Percentiles rank a stretch among this genome's conserved stretches.
Evolutionary conservation across 805 yeast genomes (phyloP).

Genomic region (Dipodascus albidus): DNA sequence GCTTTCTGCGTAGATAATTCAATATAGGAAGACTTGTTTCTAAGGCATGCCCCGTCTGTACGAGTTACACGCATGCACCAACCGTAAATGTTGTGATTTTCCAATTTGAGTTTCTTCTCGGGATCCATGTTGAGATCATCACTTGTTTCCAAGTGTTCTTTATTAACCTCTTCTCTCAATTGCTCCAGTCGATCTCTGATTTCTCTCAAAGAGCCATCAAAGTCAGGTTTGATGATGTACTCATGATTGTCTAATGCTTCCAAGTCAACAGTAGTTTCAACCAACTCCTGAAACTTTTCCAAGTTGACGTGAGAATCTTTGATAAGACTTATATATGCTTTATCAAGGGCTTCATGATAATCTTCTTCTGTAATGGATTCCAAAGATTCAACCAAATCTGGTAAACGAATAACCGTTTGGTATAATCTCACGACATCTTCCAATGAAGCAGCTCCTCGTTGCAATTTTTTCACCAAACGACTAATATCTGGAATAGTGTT

Average conservation of each 20-base stretch:
- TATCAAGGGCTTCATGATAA: conserved; percentile 25
- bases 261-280: conserved; percentile 86
- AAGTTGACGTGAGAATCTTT: conserved; percentile 39
- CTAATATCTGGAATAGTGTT: conserved; percentile 74
- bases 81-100: conserved; percentile 78
- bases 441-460: conserved; percentile 42
- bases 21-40: conserved; percentile 48
- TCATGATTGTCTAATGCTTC: conserved; percentile 74
- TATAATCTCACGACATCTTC: conserved; percentile 88
- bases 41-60: conserved; percentile 67
- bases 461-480: conserved; percentile 59
- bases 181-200: conserved; percentile 48
- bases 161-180: conserved; percentile 42
- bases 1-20: conserved; percentile 91
- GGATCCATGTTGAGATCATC: conserved; percentile 71
- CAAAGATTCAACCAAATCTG: conserved; percentile 50
- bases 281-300: conserved; percentile 64
- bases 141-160: conserved; percentile 52
- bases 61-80: conserved; percentile 93
- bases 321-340: conserved; percentile 51
- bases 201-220: conserved; percentile 61
- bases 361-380: conserved; percentile 31
- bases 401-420: conserved; percentile 62
- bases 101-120: conserved; percentile 82
- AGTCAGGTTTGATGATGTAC: conserved; percentile 78